Base-by-base conservation (phyloP, 179 eudicot genomes). In the Carnegiea gigantea region DNA sequence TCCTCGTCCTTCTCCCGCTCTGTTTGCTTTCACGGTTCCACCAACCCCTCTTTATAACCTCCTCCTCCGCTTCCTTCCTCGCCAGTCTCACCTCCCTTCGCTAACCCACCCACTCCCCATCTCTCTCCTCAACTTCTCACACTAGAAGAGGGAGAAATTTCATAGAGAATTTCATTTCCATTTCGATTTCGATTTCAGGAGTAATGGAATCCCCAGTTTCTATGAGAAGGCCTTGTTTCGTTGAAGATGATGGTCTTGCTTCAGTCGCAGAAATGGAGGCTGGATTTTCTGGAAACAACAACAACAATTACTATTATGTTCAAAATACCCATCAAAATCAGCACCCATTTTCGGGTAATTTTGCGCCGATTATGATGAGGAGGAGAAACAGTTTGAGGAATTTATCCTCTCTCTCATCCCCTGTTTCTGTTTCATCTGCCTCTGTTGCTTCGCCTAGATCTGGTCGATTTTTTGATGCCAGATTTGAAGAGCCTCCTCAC, bases 181-280 rank as follows among this genome's bases (percentile, higher is more conserved):
- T 30, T 51, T 51, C 15, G 9, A 60, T 28, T 40, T 18, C 30
- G 8, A 49, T 30, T 26, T 11, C 28, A 65, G 33, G 79, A 23
- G 68, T 9, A 7, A 62, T 85, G 85, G 85, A 85, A 46, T 79
- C 80, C 5, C 67, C 76, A 62, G n/a, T 79, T 33, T 21, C 84
- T 1, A 82, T 71, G 24, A 92, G 87, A 80, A 86, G 89, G 71
- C 88, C 92, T 18, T 87, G 87, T 67, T 91, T 89, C 72, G 89
- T 80, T 30, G 90, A 87, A 83, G 92, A 91, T 46, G 87, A 88
- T 68, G 95, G 94, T 1, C 87, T 90, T 6, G 94, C 91, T 20
- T 93, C 93, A 1, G 74, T 91, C 20, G 90, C 91, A 71, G 68
- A 62, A 62, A 62, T 62, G 68, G 68, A 62, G 30, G 68, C 68